phyloP scores from a whole-genome alignment of 129 eudicot genomes.

The Erigeron canadensis region DNA sequence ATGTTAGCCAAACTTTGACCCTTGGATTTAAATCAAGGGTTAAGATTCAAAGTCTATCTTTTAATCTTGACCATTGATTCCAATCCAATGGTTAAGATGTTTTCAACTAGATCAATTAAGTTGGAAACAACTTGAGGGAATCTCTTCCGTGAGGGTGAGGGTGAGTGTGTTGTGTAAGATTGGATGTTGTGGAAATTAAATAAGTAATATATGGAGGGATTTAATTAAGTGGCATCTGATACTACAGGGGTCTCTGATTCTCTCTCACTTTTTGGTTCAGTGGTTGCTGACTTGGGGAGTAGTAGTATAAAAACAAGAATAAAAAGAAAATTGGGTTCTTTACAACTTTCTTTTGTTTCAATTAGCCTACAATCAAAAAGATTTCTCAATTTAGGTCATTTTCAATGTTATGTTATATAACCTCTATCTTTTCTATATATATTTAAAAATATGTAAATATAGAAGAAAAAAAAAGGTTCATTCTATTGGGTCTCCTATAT shows the following conservation, averaged over 20 bases:
- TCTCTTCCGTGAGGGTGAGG: too few species aligned
- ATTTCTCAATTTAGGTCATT: too few species aligned
- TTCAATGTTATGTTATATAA: neutral
- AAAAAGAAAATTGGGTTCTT: slow-evolving; percentile 16
- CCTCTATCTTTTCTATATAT: neutral
- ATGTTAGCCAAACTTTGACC: too few species aligned
- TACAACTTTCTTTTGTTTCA: slow-evolving; percentile 10
- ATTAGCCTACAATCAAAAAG: neutral
- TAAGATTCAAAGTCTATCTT: too few species aligned
- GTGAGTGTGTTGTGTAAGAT: neutral
- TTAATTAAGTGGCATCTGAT: slow-evolving; percentile 43
- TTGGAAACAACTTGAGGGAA: too few species aligned
- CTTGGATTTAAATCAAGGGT: too few species aligned
- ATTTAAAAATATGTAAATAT: too few species aligned
- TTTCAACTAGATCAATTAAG: too few species aligned
- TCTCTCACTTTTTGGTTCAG: slow-evolving; percentile 44
- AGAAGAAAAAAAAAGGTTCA: too few species aligned
- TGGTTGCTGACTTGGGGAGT: slow-evolving; percentile 75
- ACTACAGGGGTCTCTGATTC: slow-evolving; percentile 31
- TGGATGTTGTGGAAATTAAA: slow-evolving; percentile 20
- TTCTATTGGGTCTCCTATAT: too few species aligned
- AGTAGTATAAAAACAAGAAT: slow-evolving; percentile 25
- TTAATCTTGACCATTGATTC: too few species aligned
- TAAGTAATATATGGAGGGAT: slow-evolving; percentile 18
- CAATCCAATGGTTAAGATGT: too few species aligned